Conservation (phyloP, 371 early-diverging fungal genomes). For the Rhizopus stolonifer region DNA sequence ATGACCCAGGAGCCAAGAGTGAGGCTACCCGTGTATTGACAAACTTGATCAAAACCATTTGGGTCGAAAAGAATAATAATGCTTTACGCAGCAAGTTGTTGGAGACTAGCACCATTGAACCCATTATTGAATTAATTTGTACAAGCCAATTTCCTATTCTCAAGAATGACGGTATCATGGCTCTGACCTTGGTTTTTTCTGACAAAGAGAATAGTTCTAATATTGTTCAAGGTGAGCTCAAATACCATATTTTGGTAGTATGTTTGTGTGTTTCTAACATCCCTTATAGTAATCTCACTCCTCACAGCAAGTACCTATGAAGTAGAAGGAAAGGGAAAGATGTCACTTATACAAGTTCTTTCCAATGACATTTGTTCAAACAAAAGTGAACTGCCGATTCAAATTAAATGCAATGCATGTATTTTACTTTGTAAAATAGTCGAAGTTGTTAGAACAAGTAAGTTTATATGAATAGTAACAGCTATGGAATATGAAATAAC, state of each 20-base stretch:
- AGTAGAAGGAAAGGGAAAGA: background rate
- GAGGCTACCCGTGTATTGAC: slow-evolving; percentile 64
- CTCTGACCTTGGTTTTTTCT: slow-evolving; percentile 53
- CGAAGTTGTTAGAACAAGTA: slow-evolving; percentile 39
- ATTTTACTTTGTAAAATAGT: slow-evolving; percentile 48
- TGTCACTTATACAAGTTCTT: slow-evolving; percentile 47
- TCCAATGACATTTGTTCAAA: slow-evolving; percentile 28
- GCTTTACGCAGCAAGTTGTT: slow-evolving; percentile 43
- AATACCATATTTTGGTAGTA: background rate
- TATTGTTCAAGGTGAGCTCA: slow-evolving; percentile 21
- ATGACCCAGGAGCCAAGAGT: slow-evolving; percentile 60
- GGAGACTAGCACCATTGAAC: slow-evolving; percentile 34
- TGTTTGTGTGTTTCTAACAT: slow-evolving; percentile 10
- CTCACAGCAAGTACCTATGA: background rate
- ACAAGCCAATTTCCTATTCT: slow-evolving; percentile 58
- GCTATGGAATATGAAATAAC: background rate
- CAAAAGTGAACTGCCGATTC: slow-evolving; percentile 29
- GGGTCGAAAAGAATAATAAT: slow-evolving; percentile 26
- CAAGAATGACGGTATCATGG: slow-evolving; percentile 64
- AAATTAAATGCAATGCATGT: slow-evolving; percentile 57
- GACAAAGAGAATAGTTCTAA: slow-evolving; percentile 25
- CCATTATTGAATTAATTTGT: slow-evolving; percentile 52
- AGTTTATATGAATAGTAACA: background rate
- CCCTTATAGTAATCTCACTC: background rate
- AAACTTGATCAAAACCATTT: slow-evolving; percentile 55